Base-by-base conservation (phyloP, 768 basidiomycete genomes). In the Naganishia kalamii region DNA sequence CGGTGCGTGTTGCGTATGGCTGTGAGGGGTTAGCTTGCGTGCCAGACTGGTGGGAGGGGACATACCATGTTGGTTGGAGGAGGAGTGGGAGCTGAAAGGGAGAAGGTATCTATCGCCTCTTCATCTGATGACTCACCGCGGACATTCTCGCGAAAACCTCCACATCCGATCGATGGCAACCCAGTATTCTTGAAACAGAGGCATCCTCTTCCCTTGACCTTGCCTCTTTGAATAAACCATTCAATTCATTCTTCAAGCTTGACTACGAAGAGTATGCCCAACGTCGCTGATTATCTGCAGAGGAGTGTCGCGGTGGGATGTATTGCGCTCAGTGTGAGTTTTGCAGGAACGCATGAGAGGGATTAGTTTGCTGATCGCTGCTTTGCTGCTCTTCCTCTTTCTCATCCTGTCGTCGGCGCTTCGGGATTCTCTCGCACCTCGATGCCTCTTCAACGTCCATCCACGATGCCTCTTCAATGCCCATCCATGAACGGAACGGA, bases 281-380 rank as follows among this genome's bases (percentile, higher is more conserved):
- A 33, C 4, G 35, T 57, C 37, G 54, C 54, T 3, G 54, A 57
- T 57, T 57, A 57, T 35, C 25, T 57, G 54, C 54, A 57, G 35
- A 35, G 54, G 15, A 35, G 54, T 10, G 37, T 57, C 17, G 54
- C 54, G 19, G 54, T 57, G 4, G 37, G 54, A 4, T 57, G 54
- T 57, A 57, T 57, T 15, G 33, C 37, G 21, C 33, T 57, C n/a
- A 57, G 54, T 25, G 54, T 57, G 27, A 21, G 54, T 23, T 8
- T 10, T 41, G n/a, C n/a, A n/a, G n/a, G n/a, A n/a, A n/a, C n/a
- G n/a, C n/a, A n/a, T n/a, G n/a, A n/a, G n/a, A n/a, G n/a, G n/a
- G n/a, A 25, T 13, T 21, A 7, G 13, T 21, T 5, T 11, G 21
- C 7, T 3, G 1, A 1, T 13, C n/a, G 8, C 21, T 13, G 10